These are phyloP conservation scores for Colletotrichum endophyticum DNA, from an alignment of 2,329 filamentous ascomycete species.

Conservation along the genomic window DNA sequence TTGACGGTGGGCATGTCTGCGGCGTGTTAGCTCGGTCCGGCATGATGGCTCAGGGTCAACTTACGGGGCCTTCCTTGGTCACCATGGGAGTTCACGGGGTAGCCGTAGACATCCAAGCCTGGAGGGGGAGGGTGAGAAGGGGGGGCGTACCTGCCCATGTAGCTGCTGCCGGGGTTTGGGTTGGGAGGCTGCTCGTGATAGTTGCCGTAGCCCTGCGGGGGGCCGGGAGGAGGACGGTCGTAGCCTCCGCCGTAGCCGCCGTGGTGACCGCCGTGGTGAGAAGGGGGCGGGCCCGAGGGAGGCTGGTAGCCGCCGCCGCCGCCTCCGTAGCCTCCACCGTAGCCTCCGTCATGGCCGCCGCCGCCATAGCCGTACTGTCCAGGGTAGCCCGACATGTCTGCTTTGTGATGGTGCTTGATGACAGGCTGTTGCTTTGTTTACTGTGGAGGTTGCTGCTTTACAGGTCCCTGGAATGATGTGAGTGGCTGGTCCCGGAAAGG, in stretches of 20 bases:
- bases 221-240: constrained; percentile 19
- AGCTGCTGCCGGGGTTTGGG: constrained; percentile 23
- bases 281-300: constrained; percentile 28
- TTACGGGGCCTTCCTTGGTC: constrained; percentile 15
- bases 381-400: constrained; percentile 37
- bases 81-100: constrained; percentile 36
- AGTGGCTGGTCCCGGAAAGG: constrained; percentile 1
- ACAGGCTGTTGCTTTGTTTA: neutral
- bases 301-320: constrained; percentile 35
- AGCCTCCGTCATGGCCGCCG: constrained; percentile 32
- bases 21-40: neutral
- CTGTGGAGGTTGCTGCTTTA: neutral
- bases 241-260: constrained; percentile 23
- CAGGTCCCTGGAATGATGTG: neutral
- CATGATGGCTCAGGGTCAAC: neutral
- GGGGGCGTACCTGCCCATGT: constrained; percentile 27
- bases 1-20: constrained; percentile 22
- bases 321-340: constrained; percentile 28
- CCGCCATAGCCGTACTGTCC: constrained; percentile 44
- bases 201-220: constrained; percentile 28
- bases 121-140: constrained; percentile 45
- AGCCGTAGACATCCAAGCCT: constrained; percentile 51
- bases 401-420: neutral
- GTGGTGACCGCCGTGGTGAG: constrained; percentile 9
- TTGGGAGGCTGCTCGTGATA: constrained; percentile 28